Percentiles rank a stretch among this genome's conserved stretches.
These are phyloP conservation scores for Obba rivulosa DNA, from an alignment of 768 basidiomycete genomes.

Conservation along the genomic window DNA sequence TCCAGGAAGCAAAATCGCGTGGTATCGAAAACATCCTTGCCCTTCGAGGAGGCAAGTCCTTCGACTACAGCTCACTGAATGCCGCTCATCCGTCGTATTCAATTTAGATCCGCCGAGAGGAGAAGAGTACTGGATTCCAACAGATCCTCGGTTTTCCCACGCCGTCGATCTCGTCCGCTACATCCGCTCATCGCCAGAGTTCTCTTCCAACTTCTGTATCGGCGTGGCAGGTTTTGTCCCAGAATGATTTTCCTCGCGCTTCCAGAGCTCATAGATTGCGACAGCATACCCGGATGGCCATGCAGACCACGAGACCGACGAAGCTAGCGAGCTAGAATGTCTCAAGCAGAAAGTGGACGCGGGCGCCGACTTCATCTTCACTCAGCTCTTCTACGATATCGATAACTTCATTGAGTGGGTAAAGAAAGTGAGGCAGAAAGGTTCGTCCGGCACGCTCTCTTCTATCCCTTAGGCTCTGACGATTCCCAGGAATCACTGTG, in stretches of 20 bases:
- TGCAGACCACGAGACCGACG: constrained; percentile 50
- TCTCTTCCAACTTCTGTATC: constrained; percentile 82
- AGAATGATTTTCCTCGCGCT: background rate
- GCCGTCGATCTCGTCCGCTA: constrained; percentile 89
- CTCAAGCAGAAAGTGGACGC: constrained; percentile 88
- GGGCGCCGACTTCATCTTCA: constrained; percentile 94
- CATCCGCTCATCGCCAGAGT: constrained; percentile 73
- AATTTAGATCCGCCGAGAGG: constrained; percentile 86
- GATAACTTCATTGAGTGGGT: constrained; percentile 82
- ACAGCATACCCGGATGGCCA: constrained; percentile 91
- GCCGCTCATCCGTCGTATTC: background rate
- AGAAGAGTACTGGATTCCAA: constrained; percentile 88
- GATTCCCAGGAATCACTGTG: constrained; percentile 66
- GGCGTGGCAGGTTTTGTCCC: constrained; percentile 78
- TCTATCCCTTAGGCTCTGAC: background rate
- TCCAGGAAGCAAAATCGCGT: constrained; percentile 67
- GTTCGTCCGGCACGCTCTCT: constrained; percentile 31
- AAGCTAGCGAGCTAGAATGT: constrained; percentile 59
- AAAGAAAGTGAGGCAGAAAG: constrained; percentile 60
- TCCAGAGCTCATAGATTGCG: background rate
- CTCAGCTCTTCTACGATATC: constrained; percentile 97
- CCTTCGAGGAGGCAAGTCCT: constrained; percentile 73
- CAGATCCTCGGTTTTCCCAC: constrained; percentile 77
- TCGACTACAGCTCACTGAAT: background rate
- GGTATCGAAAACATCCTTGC: constrained; percentile 91